Evolutionary conservation across 768 basidiomycete genomes (phyloP), one percentile per base, ranked within the genome.

Genomic region (Hygrocybe coccinea): DNA sequence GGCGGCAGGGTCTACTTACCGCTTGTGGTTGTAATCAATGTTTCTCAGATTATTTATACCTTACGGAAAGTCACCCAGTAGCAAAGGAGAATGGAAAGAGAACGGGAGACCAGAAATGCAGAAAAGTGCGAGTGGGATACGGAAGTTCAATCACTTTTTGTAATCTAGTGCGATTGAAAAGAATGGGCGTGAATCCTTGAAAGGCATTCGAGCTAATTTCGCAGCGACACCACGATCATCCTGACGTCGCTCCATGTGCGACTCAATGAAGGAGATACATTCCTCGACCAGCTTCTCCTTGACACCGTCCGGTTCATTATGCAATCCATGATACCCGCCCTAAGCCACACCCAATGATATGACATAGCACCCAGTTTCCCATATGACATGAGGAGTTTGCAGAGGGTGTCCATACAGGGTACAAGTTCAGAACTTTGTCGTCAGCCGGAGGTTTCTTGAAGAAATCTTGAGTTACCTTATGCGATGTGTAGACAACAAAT

Each of bases 301-400:
- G n/a, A 88, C 80, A 1, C 82, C 84, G 43, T 82, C 74, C 1
- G 85, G 81, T 63, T 91, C 89, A 56, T 87, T 85, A 24, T 85
- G 82, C 17, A 91, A 73, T 64, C 90, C 89, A 58, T 91, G 89
- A 64, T 75, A 86, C 4, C 81, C 86, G n/a, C 78, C 81, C 89
- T 89, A 35, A 48, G 35, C 15, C 46, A 39, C n/a, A 36, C 9
- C 12, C 48, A 37, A 59, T 44, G 22, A 10, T 37, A 36, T 34
- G 29, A 15, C 52, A n/a, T 12, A 17, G 11, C 29, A 43, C 43
- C 15, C 35, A 17, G n/a, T 25, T 15, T n/a, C n/a, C n/a, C n/a
- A n/a, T n/a, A n/a, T n/a, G n/a, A n/a, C n/a, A n/a, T n/a, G n/a
- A n/a, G n/a, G n/a, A n/a, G n/a, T n/a, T 33, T 15, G 8, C 19